Evolutionary conservation across 805 yeast species (phyloP), one percentile per base, ranked within the genome.

Genomic region (Pichia thaimueangensis): DNA sequence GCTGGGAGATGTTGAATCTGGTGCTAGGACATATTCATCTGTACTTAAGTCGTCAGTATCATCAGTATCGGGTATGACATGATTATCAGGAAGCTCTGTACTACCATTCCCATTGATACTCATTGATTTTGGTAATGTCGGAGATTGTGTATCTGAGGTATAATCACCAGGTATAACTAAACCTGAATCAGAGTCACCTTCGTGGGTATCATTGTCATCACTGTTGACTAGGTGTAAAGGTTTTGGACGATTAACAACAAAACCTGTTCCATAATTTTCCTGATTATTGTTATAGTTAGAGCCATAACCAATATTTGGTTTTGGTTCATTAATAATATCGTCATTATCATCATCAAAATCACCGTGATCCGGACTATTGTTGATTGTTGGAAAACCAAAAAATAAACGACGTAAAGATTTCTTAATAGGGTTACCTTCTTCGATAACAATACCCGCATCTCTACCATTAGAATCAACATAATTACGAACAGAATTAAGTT

Each of bases 391-490:
- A 12, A 59, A 43, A 5, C 49, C 46, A 16, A 36, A 20, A 24
- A 48, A 39, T 9, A 45, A 45, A 20, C 31, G 34, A 23, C 43
- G 41, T 11, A 48, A 33, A 0, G 47, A 33, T 30, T 49, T 50
- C 3, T 55, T 53, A 5, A 54, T 39, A 41, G 53, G 36, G 39
- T 44, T 47, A 16, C 57, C 57, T 30, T 52, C 52, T n/a, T 55
- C 58, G 21, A 51, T 51, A 23, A 56, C 49, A 35, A 54, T 49
- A 12, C 64, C 65, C 6, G 54, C 56, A 43, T 56, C 62, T 12
- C 54, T 48, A 24, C 65, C 65, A 45, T 59, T 61, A 11, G 65
- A 58, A 43, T 61, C 65, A 22, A 61, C 63, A 43, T 61, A 61
- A 42, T 57, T 58, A n/a, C 52, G 45, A 25, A 47, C 45, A 11